Evolutionary conservation across 73 alveolate genomes (phyloP).

Genomic region (Stentor roeselii): DNA sequence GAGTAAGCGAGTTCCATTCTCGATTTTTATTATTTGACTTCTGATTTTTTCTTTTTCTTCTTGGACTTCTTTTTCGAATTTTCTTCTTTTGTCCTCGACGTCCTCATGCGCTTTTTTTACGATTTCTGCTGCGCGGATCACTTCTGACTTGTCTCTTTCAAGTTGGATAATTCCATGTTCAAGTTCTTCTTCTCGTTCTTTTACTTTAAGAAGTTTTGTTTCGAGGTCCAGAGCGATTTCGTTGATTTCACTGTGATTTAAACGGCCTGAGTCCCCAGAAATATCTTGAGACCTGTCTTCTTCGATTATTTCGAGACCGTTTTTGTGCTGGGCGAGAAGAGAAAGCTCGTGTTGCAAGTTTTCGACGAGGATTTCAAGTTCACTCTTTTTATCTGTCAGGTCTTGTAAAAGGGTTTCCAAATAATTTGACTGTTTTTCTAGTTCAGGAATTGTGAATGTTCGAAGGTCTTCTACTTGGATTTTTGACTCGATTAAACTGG

Average conservation of each 20-base stretch:
- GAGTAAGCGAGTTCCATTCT: neutral
- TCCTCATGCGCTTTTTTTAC: neutral
- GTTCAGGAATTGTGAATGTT: neutral
- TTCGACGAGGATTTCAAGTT: neutral
- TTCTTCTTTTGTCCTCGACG: neutral
- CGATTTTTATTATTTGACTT: neutral
- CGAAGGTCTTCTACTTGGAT: neutral
- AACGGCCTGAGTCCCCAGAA: neutral
- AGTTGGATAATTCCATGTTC: neutral
- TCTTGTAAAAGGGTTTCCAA: neutral
- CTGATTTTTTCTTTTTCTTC: neutral
- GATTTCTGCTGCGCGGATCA: neutral
- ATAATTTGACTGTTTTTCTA: neutral
- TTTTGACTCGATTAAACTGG: neutral
- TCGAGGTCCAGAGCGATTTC: neutral
- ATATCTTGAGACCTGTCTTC: neutral
- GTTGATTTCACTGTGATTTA: neutral
- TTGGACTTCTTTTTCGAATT: neutral
- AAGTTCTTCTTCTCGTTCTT: neutral
- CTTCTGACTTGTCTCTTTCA: neutral
- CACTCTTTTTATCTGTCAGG: neutral
- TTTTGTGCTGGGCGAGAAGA: neutral
- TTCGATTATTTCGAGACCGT: neutral
- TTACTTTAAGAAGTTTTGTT: neutral
- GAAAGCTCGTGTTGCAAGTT: neutral